Evolutionary conservation across 306 rosid genomes (phyloP), one percentile per base, ranked within the genome.

Genomic region (Lathyrus aphaca): DNA sequence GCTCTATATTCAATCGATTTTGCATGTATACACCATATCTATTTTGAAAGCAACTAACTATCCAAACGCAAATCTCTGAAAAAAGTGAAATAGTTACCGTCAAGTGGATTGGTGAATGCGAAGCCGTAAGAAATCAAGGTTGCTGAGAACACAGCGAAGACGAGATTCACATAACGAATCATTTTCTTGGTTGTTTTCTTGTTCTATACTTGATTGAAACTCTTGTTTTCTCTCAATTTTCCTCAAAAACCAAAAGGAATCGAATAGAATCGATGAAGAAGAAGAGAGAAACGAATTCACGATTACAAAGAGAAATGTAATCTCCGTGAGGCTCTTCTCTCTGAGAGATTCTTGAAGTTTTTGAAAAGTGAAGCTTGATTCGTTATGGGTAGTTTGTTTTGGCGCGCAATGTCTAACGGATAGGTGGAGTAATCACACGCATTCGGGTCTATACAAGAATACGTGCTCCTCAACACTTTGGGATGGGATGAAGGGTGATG

Each of bases 21-120:
- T 37, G 21, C 38, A 32, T 32, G 7, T 2, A 7, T 3, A 25
- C 29, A 25, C 29, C 29, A 25, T 25, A 25, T 15, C 21, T 1
- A 48, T 48, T 48, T 48, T 15, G 10, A n/a, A 5, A 48, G 21
- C 3, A 49, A 49, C 10, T 8, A 49, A 49, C 17, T 49, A 49
- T 5, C 10, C 23, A 16, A 49, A 15, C 10, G 23, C 9, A 15
- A 8, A 19, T 3, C 6, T 40, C 9, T 69, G 17, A 43, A 50
- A 54, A 46, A 73, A 46, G 58, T 67, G 10, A 39, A 60, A 39
- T 2, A 65, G 64, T 43, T 82, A 93, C 98, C 90, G 30, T 93
- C 97, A 14, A 67, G 69, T 1, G 72, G 78, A 64, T 90, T 78
- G 10, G 97, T 93, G 44, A 45, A 64, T 10, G 94, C 94, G 21